A percentile compares a stretch with the other conserved stretches of the same genome.
Evolutionary conservation across 768 basidiomycete species (phyloP).

Genomic region (Tylopilus sp.): DNA sequence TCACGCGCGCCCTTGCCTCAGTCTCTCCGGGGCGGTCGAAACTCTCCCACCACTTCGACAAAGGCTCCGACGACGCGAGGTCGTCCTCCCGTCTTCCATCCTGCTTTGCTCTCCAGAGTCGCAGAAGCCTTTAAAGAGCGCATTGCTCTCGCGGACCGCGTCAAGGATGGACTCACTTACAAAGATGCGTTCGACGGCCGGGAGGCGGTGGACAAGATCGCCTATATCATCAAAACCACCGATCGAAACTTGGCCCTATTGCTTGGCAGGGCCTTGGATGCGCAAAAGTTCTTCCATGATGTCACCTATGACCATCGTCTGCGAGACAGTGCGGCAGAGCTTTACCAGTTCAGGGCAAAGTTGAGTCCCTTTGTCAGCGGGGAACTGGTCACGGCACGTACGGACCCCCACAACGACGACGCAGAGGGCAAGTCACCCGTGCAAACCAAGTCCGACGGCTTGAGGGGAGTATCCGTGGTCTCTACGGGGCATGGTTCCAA

Average conservation of each 20-base stretch:
- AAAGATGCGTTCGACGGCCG: conserved; percentile 96
- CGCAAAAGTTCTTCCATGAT: conserved; percentile 99
- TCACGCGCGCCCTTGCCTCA: conserved; percentile 35
- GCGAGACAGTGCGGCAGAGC: conserved; percentile 80
- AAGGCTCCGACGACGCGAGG: conserved; percentile 36
- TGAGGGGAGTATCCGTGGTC: conserved; percentile 22
- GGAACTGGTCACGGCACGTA: conserved; percentile 44
- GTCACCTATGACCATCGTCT: conserved; percentile 98
- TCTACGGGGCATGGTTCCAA: conserved; percentile 33
- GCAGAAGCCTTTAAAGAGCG: conserved; percentile 90
- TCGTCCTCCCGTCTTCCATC: conserved; percentile 81
- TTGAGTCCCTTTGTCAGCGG: conserved; percentile 84
- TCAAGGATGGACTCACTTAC: conserved; percentile 96
- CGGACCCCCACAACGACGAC: conserved; percentile 37
- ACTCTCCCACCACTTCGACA: conserved; percentile 34
- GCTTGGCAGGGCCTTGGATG: conserved; percentile 92
- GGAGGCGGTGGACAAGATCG: conserved; percentile 95
- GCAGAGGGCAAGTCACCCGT: conserved; percentile 29
- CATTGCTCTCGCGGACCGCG: conserved; percentile 68
- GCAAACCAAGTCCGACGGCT: conserved; percentile 17
- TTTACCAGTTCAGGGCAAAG: conserved; percentile 90
- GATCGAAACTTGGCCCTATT: conserved; percentile 94
- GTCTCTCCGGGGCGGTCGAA: conserved; percentile 38
- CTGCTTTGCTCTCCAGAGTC: conserved; percentile 92
- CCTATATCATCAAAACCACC: conserved; percentile 97